Base-by-base conservation (phyloP, 108 stramenopile species). In the Cyclotella distinguenda region DNA sequence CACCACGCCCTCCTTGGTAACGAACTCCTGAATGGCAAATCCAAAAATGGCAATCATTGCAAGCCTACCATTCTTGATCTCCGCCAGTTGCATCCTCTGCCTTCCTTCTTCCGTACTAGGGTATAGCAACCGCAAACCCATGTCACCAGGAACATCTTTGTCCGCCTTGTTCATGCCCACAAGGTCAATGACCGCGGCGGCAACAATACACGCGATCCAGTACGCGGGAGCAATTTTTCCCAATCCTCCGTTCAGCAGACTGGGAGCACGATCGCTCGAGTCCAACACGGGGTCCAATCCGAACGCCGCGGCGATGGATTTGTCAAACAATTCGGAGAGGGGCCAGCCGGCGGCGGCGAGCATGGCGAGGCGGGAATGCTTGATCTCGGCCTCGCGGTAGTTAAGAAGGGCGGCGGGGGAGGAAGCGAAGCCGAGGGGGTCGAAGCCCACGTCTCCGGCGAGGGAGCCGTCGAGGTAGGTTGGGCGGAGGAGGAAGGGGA, bases 311-410 rank as follows among this genome's bases (percentile, higher is more conserved):
- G 95, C 95, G 57, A 91, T 77, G 78, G 84, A 79, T 45, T 79
- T 78, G 74, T 95, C 88, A 45, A 81, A 81, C 15, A 95, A 66
- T 64, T 95, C 87, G 9, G 77, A 76, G 9, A 95, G 16, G 4
- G 94, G 94, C 94, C 94, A 95, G 47, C 94, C 95, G 13, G 91
- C 90, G 39, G 91, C 91, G 49, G 90, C 90, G 42, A 93, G 80
- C 94, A 93, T 91, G 26, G 94, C 91, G 22, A 96, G 76, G 48
- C 91, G 91, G 9, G 86, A 88, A 62, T 96, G 95, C 80, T 96
- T 96, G 62, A 96, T 72, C 63, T 96, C 95, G 10, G 95, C 95
- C 77, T 93, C 92, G 33, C 79, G 79, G 47, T 63, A 77, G 45
- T 74, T 78, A 54, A 81, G 70, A 25, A 73, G 38, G 31, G 61